Conservation (phyloP, 192 early-diverging fungal genomes). For the Lobosporangium transversale region DNA sequence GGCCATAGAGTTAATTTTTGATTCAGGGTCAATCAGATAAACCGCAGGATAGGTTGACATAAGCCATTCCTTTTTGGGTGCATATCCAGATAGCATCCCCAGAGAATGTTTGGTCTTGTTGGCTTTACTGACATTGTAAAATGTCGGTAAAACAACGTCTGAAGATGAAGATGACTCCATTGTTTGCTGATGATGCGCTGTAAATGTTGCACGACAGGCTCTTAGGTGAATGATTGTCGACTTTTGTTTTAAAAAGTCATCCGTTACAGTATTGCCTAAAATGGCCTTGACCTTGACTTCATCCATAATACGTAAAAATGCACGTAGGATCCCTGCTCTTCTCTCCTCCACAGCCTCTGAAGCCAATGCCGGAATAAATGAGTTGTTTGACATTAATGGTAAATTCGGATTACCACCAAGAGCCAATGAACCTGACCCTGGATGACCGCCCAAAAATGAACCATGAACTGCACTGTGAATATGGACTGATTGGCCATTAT, state of each 20-base stretch:
- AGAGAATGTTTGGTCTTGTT: constrained; percentile 68
- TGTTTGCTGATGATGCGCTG: constrained; percentile 53
- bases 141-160: constrained; percentile 60
- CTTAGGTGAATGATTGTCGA: constrained; percentile 63
- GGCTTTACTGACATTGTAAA: constrained; percentile 68
- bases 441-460: not conserved
- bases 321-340: constrained; percentile 12
- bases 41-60: constrained; percentile 61
- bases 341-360: constrained; percentile 22
- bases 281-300: constrained; percentile 70
- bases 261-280: constrained; percentile 64
- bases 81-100: constrained; percentile 64
- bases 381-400: not conserved
- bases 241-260: constrained; percentile 61
- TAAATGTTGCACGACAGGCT: constrained; percentile 61
- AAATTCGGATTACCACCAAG: not conserved
- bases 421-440: not conserved
- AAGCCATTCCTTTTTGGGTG: constrained; percentile 65
- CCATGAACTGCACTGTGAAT: not conserved
- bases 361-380: not conserved
- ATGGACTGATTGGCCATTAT: constrained; percentile 29
- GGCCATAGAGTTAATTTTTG: constrained; percentile 30
- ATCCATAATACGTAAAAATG: constrained; percentile 64
- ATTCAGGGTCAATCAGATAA: constrained; percentile 55
- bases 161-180: constrained; percentile 40